These are phyloP conservation scores for Verticillium alfalfae DNA, from an alignment of 2,329 filamentous ascomycete genomes.

Conservation along the genomic window DNA sequence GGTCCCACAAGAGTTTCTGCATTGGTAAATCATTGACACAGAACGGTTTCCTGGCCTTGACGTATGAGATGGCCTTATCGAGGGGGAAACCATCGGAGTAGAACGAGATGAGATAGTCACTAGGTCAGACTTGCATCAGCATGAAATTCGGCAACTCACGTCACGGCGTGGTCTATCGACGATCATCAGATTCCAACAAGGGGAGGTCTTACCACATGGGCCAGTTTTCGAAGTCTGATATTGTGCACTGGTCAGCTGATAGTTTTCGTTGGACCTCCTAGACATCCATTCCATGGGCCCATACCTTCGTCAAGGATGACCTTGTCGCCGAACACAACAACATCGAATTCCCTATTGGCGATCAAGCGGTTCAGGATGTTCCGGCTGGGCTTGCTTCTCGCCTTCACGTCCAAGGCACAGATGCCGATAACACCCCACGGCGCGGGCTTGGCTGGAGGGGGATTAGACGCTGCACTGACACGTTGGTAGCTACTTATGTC, in stretches of 20 bases:
- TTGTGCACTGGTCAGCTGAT: not conserved
- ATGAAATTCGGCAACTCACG: not conserved
- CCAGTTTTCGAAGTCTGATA: constrained; percentile 82
- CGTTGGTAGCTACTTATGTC: constrained; percentile 9
- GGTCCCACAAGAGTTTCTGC: constrained; percentile 96
- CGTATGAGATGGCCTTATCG: constrained; percentile 95
- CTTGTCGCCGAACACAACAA: constrained; percentile 97
- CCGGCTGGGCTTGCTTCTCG: constrained; percentile 90
- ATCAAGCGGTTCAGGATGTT: constrained; percentile 94
- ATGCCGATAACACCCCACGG: constrained; percentile 75
- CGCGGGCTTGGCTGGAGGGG: constrained; percentile 43
- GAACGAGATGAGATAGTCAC: constrained; percentile 94
- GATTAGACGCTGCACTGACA: constrained; percentile 19
- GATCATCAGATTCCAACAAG: not conserved
- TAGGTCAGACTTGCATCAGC: constrained; percentile 18
- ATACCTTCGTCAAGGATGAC: constrained; percentile 88
- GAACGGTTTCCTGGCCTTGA: constrained; percentile 87
- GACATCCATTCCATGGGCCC: constrained; percentile 13
- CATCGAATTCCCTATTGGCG: constrained; percentile 87
- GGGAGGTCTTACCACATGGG: constrained; percentile 63
- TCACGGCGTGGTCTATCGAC: too few relatives aligned
- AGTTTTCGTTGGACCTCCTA: not conserved
- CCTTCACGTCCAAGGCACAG: constrained; percentile 92
- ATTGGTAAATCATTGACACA: constrained; percentile 97
- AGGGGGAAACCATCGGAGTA: constrained; percentile 97